These are phyloP conservation scores for Cryphonectria radicalis DNA, from an alignment of 2,329 filamentous ascomycete species.

Conservation along the genomic window DNA sequence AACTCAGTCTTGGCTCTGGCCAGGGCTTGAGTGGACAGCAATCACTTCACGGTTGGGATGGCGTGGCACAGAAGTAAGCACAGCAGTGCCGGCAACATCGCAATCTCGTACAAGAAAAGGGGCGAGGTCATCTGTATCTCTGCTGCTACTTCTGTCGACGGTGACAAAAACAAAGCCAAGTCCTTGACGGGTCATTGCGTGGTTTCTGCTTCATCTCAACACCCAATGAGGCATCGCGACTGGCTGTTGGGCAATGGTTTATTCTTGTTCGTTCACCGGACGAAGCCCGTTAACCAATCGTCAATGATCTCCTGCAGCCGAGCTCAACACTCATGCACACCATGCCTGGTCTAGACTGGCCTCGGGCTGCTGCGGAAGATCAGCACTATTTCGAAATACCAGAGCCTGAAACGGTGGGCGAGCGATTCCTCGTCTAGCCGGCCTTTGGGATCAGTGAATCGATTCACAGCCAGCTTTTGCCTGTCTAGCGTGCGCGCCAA, in stretches of 20 bases:
- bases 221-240: constrained; percentile 10
- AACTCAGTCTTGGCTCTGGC: neutral
- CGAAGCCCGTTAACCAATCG: neutral
- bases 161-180: neutral
- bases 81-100: neutral
- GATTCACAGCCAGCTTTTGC: neutral
- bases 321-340: constrained; percentile 2
- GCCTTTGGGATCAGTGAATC: constrained; percentile 1
- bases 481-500: neutral
- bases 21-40: neutral
- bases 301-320: neutral
- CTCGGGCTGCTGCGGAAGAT: constrained; percentile 19
- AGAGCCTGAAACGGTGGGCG: constrained; percentile 22
- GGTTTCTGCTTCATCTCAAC: constrained; percentile 27
- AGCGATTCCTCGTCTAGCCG: constrained; percentile 10
- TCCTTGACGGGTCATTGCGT: constrained; percentile 8
- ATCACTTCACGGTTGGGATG: neutral
- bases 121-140: neutral
- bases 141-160: neutral
- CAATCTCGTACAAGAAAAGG: neutral
- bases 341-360: constrained; percentile 1
- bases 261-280: neutral
- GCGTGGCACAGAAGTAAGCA: neutral
- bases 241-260: constrained; percentile 10
- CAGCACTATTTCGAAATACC: constrained; percentile 8